Percentiles rank a stretch among this genome's conserved stretches.
These are phyloP conservation scores for Ophiostoma pallidulum DNA, from an alignment of 2,329 filamentous ascomycete genomes.

Conservation along the genomic window DNA sequence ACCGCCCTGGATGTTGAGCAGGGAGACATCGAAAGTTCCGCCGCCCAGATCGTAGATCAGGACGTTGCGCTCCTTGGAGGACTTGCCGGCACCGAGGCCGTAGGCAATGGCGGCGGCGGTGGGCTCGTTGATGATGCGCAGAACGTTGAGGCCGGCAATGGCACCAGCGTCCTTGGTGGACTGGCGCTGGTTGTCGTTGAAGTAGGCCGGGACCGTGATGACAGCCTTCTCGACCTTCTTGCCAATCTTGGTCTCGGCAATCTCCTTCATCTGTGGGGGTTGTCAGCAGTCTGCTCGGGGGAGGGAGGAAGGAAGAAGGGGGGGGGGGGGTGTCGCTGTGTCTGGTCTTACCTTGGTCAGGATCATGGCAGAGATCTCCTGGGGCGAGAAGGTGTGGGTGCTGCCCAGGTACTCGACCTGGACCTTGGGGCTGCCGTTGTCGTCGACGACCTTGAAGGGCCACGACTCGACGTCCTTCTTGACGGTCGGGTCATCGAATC, in stretches of 20 bases:
- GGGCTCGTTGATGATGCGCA: slow-evolving; percentile 94
- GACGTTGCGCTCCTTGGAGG: slow-evolving; percentile 95
- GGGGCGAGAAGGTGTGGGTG: slow-evolving; percentile 91
- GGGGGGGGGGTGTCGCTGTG: no score
- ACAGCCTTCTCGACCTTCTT: slow-evolving; percentile 99
- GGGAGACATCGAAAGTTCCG: slow-evolving; percentile 99
- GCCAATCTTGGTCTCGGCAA: slow-evolving; percentile 94
- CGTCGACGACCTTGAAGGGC: slow-evolving; percentile 97
- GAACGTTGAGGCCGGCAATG: slow-evolving; percentile 88
- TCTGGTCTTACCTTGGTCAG: slow-evolving; percentile 77
- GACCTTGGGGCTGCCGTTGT: slow-evolving; percentile 79
- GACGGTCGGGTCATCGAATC: slow-evolving; percentile 89
- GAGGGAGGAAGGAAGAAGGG: slow-evolving; percentile 5
- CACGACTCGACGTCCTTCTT: slow-evolving; percentile 99
- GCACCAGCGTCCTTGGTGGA: slow-evolving; percentile 90
- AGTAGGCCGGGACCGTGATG: slow-evolving; percentile 98
- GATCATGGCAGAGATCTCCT: slow-evolving; percentile 99
- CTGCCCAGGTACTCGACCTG: slow-evolving; percentile 93
- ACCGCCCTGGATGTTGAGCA: slow-evolving; percentile 97
- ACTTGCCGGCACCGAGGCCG: slow-evolving; percentile 84
- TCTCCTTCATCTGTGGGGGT: slow-evolving; percentile 81
- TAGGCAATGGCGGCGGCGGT: slow-evolving; percentile 93
- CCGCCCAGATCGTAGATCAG: slow-evolving; percentile 99
- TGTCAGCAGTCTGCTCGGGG: no score
- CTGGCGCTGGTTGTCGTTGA: slow-evolving; percentile 97